Evolutionary conservation across 192 early-diverging fungal species (phyloP), one percentile per base, ranked within the genome.

Genomic region (Podila minutissima): DNA sequence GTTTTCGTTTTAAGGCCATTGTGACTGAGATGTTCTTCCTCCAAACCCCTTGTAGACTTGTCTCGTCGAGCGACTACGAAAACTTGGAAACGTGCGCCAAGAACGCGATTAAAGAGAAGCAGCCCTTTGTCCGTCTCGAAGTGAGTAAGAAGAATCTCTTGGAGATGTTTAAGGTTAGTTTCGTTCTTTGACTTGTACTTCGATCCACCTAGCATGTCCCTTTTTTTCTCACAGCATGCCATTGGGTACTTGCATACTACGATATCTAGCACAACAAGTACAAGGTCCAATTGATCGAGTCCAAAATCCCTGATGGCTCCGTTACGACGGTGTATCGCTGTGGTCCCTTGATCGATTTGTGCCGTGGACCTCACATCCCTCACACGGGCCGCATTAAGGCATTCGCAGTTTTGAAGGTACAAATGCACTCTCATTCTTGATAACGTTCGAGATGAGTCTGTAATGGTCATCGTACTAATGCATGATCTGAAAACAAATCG

Each of bases 271-370:
- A 97, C 89, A 99, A 98, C 91, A 93, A 93, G 81, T 99, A 98
- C 90, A 99, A 99, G 88, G 89, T 93, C 33, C 93, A 97, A 65
- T 86, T 99, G 73, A 98, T 99, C 85, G 87, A 96, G 55, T 87
- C 90, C 64, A 96, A 94, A 77, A 93, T 98, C 66, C 93, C 94
- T 7, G 97, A 99, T 73, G 93, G 92, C 59, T 95, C 96, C 49
- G 93, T 92, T 41, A 95, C 95, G 75, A 98, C 97, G 13, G 98
- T 99, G 60, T 99, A 99, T 88, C 95, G 98, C 35, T 98, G 97
- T 74, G 98, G 98, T 51, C 94, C 97, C 22, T 89, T 99, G 69
- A 98, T 99, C 74, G 98, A 99, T 90, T 85, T 99, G 87, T 94
- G 97, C 88, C 86, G 89, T 67, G 97, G 98, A 33, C 98, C 98